A percentile compares a stretch with the other conserved stretches of the same genome.
These are phyloP conservation scores for Pavlovales sp. DNA, from an alignment of 208 protist genomes.

Conservation along the genomic window DNA sequence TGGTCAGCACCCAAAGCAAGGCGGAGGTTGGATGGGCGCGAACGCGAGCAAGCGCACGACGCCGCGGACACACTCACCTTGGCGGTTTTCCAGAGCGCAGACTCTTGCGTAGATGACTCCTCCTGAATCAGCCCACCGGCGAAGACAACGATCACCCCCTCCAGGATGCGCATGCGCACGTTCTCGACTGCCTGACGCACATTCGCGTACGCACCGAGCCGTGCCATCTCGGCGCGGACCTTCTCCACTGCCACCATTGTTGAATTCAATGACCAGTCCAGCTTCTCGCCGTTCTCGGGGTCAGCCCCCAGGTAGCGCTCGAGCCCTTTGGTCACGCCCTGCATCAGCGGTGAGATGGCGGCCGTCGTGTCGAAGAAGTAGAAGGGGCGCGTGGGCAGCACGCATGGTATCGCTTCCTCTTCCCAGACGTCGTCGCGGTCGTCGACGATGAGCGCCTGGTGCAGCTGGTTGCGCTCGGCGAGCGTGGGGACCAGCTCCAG, in stretches of 20 bases:
- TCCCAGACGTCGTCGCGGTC: not conserved
- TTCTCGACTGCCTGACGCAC: not conserved
- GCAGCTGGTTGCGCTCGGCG: not conserved
- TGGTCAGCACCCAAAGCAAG: too few relatives aligned
- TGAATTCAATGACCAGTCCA: not conserved
- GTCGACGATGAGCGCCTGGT: not conserved
- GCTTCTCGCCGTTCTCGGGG: not conserved
- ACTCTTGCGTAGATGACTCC: not conserved
- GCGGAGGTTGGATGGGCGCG: too few relatives aligned
- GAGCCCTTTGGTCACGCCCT: not conserved
- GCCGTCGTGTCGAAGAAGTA: not conserved
- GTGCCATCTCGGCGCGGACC: not conserved
- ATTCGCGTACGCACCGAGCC: too few relatives aligned
- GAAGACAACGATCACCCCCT: not conserved
- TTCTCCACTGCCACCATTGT: not conserved
- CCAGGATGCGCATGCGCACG: not conserved
- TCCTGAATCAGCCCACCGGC: not conserved
- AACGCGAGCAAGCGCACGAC: too few relatives aligned
- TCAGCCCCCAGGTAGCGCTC: not conserved
- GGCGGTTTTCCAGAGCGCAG: not conserved
- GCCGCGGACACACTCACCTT: too few relatives aligned
- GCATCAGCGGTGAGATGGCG: not conserved
- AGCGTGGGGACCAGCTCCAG: not conserved
- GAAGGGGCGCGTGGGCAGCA: not conserved
- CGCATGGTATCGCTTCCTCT: not conserved